Base-by-base conservation (phyloP, 2,329 filamentous ascomycete species). In the Fusarium luffae region DNA sequence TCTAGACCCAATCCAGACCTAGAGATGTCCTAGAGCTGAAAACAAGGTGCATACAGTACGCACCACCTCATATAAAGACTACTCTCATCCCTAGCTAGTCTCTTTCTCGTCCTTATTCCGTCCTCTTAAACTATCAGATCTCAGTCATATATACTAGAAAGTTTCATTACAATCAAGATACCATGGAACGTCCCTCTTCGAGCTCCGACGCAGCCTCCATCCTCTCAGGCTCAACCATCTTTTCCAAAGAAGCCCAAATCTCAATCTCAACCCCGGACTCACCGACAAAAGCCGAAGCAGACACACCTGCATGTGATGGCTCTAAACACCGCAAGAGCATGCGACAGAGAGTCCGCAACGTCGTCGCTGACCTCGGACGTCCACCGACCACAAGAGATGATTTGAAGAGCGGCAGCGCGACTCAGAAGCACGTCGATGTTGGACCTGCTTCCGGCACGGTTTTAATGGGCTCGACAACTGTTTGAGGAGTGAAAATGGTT, bases 341-440 rank as follows among this genome's bases (percentile, higher is more conserved):
- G 59, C 76, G 77, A 47, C 75, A 79, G 56, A 76, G 76, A 57
- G 77, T 78, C 18, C 77, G 77, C 62, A 77, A 78, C 47, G 73
- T 79, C 52, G 70, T 79, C 30, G 70, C 76, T 50, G 77, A 79
- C 50, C 71, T 79, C 51, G 77, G 78, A 54, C 74, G 68, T 28
- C 78, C 78, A 44, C 77, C 77, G 3, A 79, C 77, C 14, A 56
- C 65, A 28, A 68, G 76, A 48, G 75, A 78, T 58, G 77, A 79
- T 59, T 77, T 71, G 54, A 77, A 75, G 69, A 75, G 75, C 14
- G 78, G 78, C 37, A 78, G 70, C 59, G 60, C 46, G 47, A 75
- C 77, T 37, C 66, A 72, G 57, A 75, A 73, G 43, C 76, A 74
- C 66, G 63, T 73, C 49, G 74, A 78, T 34, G 66, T 76, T 43